A percentile compares a stretch with the other conserved stretches of the same genome.
Evolutionary conservation across 495 filamentous ascomycete genomes (phyloP).

Genomic region (Lentithecium fluviatile): DNA sequence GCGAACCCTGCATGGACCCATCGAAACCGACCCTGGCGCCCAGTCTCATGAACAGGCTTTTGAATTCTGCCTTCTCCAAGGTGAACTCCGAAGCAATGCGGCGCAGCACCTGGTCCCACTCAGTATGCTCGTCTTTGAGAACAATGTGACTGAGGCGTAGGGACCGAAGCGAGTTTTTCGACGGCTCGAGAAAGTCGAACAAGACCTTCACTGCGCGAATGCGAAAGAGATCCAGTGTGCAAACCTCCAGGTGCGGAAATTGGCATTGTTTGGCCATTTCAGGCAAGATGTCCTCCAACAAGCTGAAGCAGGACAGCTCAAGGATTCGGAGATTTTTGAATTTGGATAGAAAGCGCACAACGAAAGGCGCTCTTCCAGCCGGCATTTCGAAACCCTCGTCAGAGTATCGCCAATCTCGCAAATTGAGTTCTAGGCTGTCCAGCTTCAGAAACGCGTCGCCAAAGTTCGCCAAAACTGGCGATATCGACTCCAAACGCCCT

Average conservation of each 20-base stretch:
- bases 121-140: conserved; percentile 4
- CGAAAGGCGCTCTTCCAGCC: conserved; percentile 5
- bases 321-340: conserved; percentile 5
- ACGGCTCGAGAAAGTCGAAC: conserved; percentile 9
- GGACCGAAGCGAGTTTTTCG: conserved; percentile 5
- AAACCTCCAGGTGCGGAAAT: conserved; percentile 4
- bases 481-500: conserved; percentile 19
- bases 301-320: conserved; percentile 24
- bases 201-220: conserved; percentile 5
- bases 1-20: not conserved
- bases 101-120: conserved; percentile 10
- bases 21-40: conserved; percentile 3
- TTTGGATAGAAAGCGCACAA: conserved; percentile 20
- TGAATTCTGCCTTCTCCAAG: not conserved
- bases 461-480: conserved; percentile 8
- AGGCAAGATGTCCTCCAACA: conserved; percentile 20
- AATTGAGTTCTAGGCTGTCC: conserved; percentile 7
- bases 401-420: conserved; percentile 25
- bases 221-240: conserved; percentile 22
- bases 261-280: conserved; percentile 18
- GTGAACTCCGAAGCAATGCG: conserved; percentile 10
- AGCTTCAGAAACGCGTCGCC: conserved; percentile 10
- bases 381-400: conserved; percentile 19
- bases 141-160: conserved; percentile 10
- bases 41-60: conserved; percentile 8